A percentile compares a stretch with the other conserved stretches of the same genome.
Evolutionary conservation across 2,329 filamentous ascomycete species (phyloP).

Genomic region (Chaetomiaceae sp.): DNA sequence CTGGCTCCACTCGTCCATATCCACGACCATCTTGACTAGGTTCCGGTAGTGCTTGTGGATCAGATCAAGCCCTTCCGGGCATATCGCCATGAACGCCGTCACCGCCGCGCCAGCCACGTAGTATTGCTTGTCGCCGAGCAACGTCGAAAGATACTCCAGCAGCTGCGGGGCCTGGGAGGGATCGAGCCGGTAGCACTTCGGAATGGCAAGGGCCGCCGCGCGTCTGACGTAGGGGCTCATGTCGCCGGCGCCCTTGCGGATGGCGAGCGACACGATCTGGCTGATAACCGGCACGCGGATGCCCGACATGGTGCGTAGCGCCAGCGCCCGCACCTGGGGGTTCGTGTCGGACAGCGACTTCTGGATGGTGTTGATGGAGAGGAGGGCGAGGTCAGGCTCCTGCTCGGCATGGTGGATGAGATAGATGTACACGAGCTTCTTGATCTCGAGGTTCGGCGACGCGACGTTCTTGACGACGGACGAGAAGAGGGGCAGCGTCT

Average conservation of each 20-base stretch:
- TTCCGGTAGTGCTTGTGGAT: slow-evolving; percentile 85
- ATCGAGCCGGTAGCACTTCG: slow-evolving; percentile 91
- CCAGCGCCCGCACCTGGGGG: slow-evolving; percentile 83
- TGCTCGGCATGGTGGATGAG: slow-evolving; percentile 93
- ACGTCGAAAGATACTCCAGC: slow-evolving; percentile 67
- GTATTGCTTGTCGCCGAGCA: slow-evolving; percentile 89
- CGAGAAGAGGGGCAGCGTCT: slow-evolving; percentile 91
- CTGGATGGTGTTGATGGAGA: slow-evolving; percentile 98
- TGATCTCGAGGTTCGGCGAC: slow-evolving; percentile 87
- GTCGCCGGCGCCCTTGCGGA: slow-evolving; percentile 87
- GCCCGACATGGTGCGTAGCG: slow-evolving; percentile 92
- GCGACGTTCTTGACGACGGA: slow-evolving; percentile 97
- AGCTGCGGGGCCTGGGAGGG: slow-evolving; percentile 79
- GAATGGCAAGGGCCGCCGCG: slow-evolving; percentile 86
- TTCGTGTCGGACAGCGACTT: slow-evolving; percentile 92
- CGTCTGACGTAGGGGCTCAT: slow-evolving; percentile 94
- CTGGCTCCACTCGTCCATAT: slow-evolving; percentile 99
- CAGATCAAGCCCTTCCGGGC: slow-evolving; percentile 78
- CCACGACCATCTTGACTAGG: slow-evolving; percentile 82
- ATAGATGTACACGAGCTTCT: slow-evolving; percentile 98
- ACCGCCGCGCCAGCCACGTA: slow-evolving; percentile 95
- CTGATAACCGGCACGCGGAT: slow-evolving; percentile 97
- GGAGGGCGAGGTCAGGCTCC: slow-evolving; percentile 87
- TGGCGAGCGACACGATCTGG: slow-evolving; percentile 91
- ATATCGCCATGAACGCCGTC: slow-evolving; percentile 80